These are phyloP conservation scores for Neurospora sp. DNA, from an alignment of 495 filamentous ascomycete genomes.

Conservation along the genomic window DNA sequence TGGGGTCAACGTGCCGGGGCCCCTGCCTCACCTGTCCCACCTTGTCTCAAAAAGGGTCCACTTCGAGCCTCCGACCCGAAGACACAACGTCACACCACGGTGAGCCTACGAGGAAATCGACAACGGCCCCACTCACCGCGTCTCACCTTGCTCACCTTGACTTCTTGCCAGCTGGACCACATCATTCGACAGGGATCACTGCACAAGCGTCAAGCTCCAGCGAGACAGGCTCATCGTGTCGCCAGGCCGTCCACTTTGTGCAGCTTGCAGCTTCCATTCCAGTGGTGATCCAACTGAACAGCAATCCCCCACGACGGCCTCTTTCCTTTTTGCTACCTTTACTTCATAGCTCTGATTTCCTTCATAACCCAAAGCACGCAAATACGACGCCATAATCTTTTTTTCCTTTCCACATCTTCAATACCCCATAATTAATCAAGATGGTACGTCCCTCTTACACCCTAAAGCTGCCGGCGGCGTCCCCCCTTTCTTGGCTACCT, in stretches of 20 bases:
- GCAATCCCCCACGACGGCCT: background rate
- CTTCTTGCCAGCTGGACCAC: conserved; percentile 26
- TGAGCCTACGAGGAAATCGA: background rate
- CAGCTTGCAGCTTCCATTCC: background rate
- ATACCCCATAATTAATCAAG: background rate
- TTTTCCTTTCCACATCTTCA: background rate
- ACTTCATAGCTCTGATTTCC: background rate
- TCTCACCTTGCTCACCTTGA: conserved; percentile 12
- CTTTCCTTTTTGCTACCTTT: background rate
- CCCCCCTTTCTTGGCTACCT: background rate
- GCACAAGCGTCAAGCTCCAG: background rate
- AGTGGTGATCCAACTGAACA: background rate
- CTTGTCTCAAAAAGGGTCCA: background rate
- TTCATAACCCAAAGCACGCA: background rate
- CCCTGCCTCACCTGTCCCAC: background rate
- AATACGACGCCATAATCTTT: background rate
- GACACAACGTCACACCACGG: conserved; percentile 1
- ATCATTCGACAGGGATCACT: background rate
- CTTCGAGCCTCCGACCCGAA: background rate
- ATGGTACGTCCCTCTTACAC: background rate
- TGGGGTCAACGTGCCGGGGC: background rate
- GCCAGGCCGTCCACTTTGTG: background rate
- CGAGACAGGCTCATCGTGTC: background rate
- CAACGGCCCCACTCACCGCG: background rate
- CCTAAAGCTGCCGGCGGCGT: background rate